Base-by-base conservation (phyloP, 2,329 filamentous ascomycete genomes). In the Aureobasidium lini region DNA sequence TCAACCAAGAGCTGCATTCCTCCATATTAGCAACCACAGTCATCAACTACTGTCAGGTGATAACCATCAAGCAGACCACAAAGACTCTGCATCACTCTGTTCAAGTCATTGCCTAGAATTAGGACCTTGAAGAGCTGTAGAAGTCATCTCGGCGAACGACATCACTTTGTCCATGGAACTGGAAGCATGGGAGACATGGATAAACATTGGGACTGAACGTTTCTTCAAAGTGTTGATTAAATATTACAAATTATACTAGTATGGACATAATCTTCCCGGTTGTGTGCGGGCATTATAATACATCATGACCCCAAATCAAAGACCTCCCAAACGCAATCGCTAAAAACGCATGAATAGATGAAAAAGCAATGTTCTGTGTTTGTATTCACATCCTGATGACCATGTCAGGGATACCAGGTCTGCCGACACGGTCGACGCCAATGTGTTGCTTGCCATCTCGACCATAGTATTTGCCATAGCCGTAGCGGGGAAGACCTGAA, bases 401-500 rank as follows among this genome's bases (percentile, higher is more conserved):
- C 50, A 62, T 47, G 32, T 53, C 60, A 73, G 4, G 70, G 68
- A 54, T 73, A 69, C 23, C 73, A 70, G 34, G 72, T 43, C 77
- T 71, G 53, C 74, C 69, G 40, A 84, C 73, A 15, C 82, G 77
- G 67, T 86, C 83, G 62, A 86, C 78, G 0, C 83, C 83, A 10
- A 84, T 70, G 68, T 82, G 82, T 64, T 84, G 81, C 59, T 76
- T 77, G 1, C 82, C 83, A 66, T 85, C 83, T 29, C 81, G 74
- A 0, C 83, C 84, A 2, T 77, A 71, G 62, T 81, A 82, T 16
- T 82, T 75, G 1, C 81, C 82, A 66, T 85, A 83, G 0, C 77
- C 81, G 64, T 83, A 86, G 53, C 73, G 72, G 8, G 76, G 67
- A 37, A 65, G 63, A 61, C 48, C 59, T 7, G 54, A 65, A 49